Percentiles rank a stretch among this genome's conserved stretches.
Conservation (phyloP, 208 protist species). For the Leishmania turanica region DNA sequence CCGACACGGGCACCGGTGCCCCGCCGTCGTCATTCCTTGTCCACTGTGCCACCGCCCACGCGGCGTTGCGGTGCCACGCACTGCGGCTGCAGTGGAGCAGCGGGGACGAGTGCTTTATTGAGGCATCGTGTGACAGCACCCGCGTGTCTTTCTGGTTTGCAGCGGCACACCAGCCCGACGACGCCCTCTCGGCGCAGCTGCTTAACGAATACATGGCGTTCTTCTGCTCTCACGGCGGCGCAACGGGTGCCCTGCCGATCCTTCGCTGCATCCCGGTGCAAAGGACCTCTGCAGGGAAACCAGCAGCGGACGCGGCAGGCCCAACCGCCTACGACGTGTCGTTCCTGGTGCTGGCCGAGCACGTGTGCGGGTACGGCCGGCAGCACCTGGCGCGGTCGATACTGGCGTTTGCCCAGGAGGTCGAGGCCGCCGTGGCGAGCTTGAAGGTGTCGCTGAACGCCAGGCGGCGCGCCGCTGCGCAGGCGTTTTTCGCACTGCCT, state of each 20-base stretch:
- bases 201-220: slow-evolving; percentile 96
- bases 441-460: slow-evolving; percentile 91
- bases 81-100: slow-evolving; percentile 37
- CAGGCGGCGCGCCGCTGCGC: slow-evolving; percentile 41
- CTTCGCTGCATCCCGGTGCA: slow-evolving; percentile 18
- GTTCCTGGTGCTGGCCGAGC: slow-evolving; percentile 50
- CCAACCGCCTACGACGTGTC: slow-evolving; percentile 10
- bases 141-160: slow-evolving; percentile 91
- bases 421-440: slow-evolving; percentile 96
- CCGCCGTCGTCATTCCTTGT: background rate
- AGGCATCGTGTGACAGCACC: slow-evolving; percentile 96
- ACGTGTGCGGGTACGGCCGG: slow-evolving; percentile 95
- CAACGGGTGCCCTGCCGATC: slow-evolving; percentile 9
- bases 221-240: slow-evolving; percentile 93
- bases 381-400: slow-evolving; percentile 97
- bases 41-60: background rate
- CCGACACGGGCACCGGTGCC: background rate
- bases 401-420: slow-evolving; percentile 95
- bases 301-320: background rate
- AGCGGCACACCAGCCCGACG: slow-evolving; percentile 78
- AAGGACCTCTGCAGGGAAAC: background rate
- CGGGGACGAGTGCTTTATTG: slow-evolving; percentile 94
- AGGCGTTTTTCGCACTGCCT: slow-evolving; percentile 32
- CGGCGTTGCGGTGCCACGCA: background rate
- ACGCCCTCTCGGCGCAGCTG: slow-evolving; percentile 95